phyloP scores from a whole-genome alignment of 306 rosid species.

The Vigna radiata region DNA sequence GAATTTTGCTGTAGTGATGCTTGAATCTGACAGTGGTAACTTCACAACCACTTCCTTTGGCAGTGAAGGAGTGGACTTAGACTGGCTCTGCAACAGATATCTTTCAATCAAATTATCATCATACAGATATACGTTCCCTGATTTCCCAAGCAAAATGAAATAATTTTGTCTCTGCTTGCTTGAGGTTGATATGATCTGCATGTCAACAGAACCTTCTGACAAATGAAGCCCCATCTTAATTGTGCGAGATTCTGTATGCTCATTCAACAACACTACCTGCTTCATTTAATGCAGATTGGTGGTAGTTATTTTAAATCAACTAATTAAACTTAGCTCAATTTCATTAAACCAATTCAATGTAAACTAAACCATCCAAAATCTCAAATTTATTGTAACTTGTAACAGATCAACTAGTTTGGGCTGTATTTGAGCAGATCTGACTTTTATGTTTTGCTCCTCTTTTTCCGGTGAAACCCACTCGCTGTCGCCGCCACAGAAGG shows the following conservation, averaged over 20 bases:
- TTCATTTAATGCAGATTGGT: slow-evolving; percentile 18
- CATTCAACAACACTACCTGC: slow-evolving; percentile 81
- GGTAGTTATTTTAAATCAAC: not conserved
- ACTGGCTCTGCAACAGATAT: slow-evolving; percentile 75
- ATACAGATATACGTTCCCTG: slow-evolving; percentile 69
- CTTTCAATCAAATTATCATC: slow-evolving; percentile 77
- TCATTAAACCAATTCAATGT: slow-evolving; percentile 3
- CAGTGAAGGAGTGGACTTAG: slow-evolving; percentile 64
- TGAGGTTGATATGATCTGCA: slow-evolving; percentile 72
- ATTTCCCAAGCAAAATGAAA: slow-evolving; percentile 77
- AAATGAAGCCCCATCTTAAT: slow-evolving; percentile 75
- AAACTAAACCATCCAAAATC: slow-evolving; percentile 4
- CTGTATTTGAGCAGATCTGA: too few relatives aligned
- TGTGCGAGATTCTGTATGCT: slow-evolving; percentile 75
- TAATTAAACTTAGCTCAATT: not conserved
- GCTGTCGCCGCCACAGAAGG: too few relatives aligned
- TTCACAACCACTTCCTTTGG: slow-evolving; percentile 80
- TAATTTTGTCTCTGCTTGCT: slow-evolving; percentile 70
- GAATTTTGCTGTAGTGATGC: slow-evolving; percentile 68
- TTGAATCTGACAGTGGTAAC: slow-evolving; percentile 78
- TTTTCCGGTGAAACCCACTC: too few relatives aligned
- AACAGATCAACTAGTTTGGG: not conserved
- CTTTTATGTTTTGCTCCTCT: too few relatives aligned
- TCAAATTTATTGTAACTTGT: not conserved
- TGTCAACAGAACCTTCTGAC: slow-evolving; percentile 68